Base-by-base conservation (phyloP, 768 basidiomycete genomes). In the Mycena metata region DNA sequence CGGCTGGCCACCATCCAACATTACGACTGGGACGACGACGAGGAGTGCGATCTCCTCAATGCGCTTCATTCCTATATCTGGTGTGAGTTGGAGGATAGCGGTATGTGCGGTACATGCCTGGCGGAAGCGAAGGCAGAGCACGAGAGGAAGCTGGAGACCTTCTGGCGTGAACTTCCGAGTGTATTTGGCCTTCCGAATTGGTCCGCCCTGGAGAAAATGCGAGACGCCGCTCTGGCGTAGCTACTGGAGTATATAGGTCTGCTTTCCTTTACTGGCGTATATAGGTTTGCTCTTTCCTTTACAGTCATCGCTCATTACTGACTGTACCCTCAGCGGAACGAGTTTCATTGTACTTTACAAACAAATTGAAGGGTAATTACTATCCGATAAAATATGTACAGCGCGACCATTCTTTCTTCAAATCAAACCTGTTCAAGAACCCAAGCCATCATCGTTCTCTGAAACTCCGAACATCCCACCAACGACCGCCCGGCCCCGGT, bases 131-230 rank as follows among this genome's bases (percentile, higher is more conserved):
- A 26, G 36, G 2, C 30, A 30, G 30, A 3, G 30, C 30, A 30
- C 30, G 30, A 30, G 30, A 6, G 36, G 11, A n/a, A 9, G 11
- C 11, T n/a, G 21, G 50, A n/a, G 54, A 1, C 26, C n/a, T 43
- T 23, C 30, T 63, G 62, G 52, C 3, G 43, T 26, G 17, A 19
- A 10, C 41, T 63, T 33, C 50, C 62, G 0, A 11, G 15, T 1
- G 12, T 63, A 7, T 55, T 63, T 23, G 62, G 24, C 16, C 42
- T 63, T 9, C 62, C 62, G 13, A 30, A 35, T 3, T 63, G 62
- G 62, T 30, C 1, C 16, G 17, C 12, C 4, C 26, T 63, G 26
- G 39, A 55, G 24, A 17, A 42, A 21, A 33, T 63, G 62, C 62
- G 62, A n/a, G 12, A 35, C 6, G 19, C 21, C 23, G 39, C 52